Conservation (phyloP, 495 filamentous ascomycete species). For the Aspergillus incahuasiensis region DNA sequence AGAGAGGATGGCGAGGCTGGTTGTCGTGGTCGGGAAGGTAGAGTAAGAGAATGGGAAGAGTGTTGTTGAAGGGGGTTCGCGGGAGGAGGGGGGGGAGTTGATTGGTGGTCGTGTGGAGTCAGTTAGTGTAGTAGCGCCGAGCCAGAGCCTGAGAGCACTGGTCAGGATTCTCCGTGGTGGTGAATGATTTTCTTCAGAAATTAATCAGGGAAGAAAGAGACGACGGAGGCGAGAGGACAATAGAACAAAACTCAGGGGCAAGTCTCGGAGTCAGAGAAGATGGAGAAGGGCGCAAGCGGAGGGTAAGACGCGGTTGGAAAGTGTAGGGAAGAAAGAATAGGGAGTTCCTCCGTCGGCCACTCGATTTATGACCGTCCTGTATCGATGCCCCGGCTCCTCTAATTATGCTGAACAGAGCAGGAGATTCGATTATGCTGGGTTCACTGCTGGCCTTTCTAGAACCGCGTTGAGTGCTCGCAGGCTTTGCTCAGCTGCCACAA, state of each 20-base stretch:
- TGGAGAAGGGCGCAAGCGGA: slow-evolving; percentile 10
- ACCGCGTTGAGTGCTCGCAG: not conserved
- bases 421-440: not conserved
- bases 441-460: not conserved
- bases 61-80: not conserved
- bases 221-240: not conserved
- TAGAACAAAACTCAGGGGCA: slow-evolving; percentile 6
- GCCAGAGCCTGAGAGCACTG: not conserved
- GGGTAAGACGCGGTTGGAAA: not conserved
- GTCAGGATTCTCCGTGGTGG: not conserved
- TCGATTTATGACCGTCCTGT: not conserved
- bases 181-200: slow-evolving; percentile 16
- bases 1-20: slow-evolving; percentile 8
- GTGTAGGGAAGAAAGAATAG: not conserved
- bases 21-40: slow-evolving; percentile 6
- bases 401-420: not conserved
- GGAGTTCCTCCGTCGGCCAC: not conserved
- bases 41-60: slow-evolving; percentile 16
- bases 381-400: not conserved
- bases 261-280: slow-evolving; percentile 18
- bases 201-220: slow-evolving; percentile 9
- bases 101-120: not conserved
- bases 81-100: not conserved
- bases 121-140: slow-evolving; percentile 3
- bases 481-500: not conserved